Conservation (phyloP, 345 rosid genomes). For the Orychophragmus violaceus region DNA sequence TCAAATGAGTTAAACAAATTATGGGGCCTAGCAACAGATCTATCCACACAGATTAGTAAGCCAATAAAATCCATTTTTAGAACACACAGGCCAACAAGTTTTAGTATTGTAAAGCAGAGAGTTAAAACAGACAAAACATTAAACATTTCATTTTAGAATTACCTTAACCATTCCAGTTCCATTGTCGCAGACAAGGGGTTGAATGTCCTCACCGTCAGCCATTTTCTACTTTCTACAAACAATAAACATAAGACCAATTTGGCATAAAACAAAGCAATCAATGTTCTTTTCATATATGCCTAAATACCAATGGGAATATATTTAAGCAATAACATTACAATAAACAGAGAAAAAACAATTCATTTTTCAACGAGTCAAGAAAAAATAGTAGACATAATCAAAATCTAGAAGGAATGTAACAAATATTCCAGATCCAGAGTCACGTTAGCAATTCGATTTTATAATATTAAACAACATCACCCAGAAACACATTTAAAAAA, state of each 20-base stretch:
- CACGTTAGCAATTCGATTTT: background rate
- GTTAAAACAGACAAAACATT: no score
- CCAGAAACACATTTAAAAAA: background rate
- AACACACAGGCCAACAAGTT: background rate
- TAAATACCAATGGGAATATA: background rate
- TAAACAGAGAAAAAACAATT: background rate
- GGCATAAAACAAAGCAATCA: background rate
- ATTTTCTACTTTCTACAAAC: background rate
- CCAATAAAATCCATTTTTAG: no score
- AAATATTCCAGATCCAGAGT: background rate
- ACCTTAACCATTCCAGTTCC: background rate
- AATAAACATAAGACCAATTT: background rate
- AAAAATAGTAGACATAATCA: background rate
- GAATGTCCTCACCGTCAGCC: background rate
- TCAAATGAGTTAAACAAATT: background rate
- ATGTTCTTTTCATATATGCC: background rate
- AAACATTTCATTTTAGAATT: no score
- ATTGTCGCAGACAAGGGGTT: background rate
- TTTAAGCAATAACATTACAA: background rate
- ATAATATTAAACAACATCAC: background rate
- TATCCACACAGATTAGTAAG: no score
- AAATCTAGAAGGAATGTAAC: background rate
- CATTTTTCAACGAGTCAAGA: background rate
- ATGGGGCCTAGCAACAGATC: background rate
- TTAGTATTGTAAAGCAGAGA: no score